Conservation (phyloP, 139 green algal genomes). For the Astrephomene gubernaculifera region DNA sequence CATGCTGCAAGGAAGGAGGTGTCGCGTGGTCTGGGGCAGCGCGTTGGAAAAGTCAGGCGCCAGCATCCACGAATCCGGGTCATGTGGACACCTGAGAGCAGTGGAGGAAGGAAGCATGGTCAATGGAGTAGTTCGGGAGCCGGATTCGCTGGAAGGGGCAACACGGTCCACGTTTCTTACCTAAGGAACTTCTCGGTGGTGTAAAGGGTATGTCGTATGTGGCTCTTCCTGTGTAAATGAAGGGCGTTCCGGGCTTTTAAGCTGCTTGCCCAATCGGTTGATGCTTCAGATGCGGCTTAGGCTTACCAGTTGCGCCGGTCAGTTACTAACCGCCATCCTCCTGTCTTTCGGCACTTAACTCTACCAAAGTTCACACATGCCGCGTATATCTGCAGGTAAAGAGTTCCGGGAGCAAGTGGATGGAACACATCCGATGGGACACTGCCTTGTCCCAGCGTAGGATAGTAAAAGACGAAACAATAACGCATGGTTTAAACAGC, state of each 20-base stretch:
- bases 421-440: neutral
- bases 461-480: no score
- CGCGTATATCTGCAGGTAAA: neutral
- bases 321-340: slow-evolving; percentile 10
- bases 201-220: slow-evolving; percentile 8
- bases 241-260: no score
- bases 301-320: slow-evolving; percentile 13
- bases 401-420: neutral
- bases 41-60: slow-evolving; percentile 1
- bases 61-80: slow-evolving; percentile 18
- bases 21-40: neutral
- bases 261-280: no score
- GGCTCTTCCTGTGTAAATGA: slow-evolving; percentile 8
- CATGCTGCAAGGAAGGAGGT: no score
- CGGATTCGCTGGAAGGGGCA: no score
- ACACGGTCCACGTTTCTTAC: neutral
- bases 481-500: no score
- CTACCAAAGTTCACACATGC: neutral
- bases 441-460: no score
- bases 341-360: slow-evolving; percentile 9
- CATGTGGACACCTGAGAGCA: slow-evolving; percentile 2
- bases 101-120: neutral
- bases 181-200: slow-evolving; percentile 14
- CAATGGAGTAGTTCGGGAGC: no score
- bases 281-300: neutral